Conservation (phyloP, 2,329 filamentous ascomycete species). For the Diaporthe sp. region DNA sequence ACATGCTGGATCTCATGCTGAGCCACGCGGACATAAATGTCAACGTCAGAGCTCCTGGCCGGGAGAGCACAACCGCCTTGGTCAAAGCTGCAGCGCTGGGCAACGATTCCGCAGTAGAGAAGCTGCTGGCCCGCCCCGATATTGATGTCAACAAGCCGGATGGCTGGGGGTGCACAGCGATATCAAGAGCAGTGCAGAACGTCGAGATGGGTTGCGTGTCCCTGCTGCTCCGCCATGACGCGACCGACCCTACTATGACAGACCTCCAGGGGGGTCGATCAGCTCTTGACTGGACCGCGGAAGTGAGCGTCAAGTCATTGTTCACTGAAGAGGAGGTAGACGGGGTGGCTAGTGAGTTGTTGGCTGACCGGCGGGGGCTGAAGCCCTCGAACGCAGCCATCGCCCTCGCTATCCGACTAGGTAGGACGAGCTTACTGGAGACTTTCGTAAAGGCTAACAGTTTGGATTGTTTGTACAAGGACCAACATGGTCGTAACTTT, state of each 20-base stretch:
- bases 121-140: background rate
- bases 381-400: background rate
- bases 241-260: background rate
- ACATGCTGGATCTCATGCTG: background rate
- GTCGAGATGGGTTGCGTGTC: background rate
- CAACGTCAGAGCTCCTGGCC: background rate
- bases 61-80: background rate
- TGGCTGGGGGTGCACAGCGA: background rate
- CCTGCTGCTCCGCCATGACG: background rate
- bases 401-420: background rate
- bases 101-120: background rate
- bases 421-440: background rate
- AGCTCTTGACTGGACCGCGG: background rate
- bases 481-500: background rate
- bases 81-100: background rate
- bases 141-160: background rate
- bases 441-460: background rate
- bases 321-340: background rate
- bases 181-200: background rate
- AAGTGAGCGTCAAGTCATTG: background rate
- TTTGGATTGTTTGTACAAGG: background rate
- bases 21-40: background rate
- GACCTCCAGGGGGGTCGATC: background rate
- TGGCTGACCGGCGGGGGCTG: background rate
- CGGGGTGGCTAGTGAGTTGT: background rate